These are phyloP conservation scores for Eucalyptus microcorys DNA, from an alignment of 345 rosid species.

Conservation along the genomic window DNA sequence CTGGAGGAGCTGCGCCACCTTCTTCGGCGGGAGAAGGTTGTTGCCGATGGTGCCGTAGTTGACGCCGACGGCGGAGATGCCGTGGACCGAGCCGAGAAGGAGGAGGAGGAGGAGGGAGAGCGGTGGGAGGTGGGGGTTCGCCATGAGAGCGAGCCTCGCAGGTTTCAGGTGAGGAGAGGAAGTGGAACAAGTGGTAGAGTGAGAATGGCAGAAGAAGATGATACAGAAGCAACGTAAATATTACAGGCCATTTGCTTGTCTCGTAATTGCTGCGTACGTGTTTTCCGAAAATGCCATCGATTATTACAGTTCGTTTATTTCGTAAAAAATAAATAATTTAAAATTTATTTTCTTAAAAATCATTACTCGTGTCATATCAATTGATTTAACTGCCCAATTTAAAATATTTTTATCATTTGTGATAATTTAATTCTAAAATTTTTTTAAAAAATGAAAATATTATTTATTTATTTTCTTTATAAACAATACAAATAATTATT, in stretches of 20 bases:
- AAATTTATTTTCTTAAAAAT: not conserved
- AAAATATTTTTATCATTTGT: too few species aligned
- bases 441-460: too few species aligned
- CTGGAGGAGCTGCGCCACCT: conserved; percentile 53
- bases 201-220: not conserved
- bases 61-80: conserved; percentile 26
- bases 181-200: not conserved
- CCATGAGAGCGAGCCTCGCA: not conserved
- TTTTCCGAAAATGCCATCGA: not conserved
- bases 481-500: too few species aligned
- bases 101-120: not conserved
- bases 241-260: not conserved
- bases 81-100: not conserved
- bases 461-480: too few species aligned
- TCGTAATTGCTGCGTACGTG: not conserved
- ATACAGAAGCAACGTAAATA: not conserved
- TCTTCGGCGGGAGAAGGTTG: conserved; percentile 54
- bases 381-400: too few species aligned
- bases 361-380: not conserved
- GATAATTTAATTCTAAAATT: too few species aligned
- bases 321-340: not conserved
- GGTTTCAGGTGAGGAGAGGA: not conserved
- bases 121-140: not conserved
- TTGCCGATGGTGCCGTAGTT: conserved; percentile 61
- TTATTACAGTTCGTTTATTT: not conserved